These are phyloP conservation scores for Pleurotus tuoliensis DNA, from an alignment of 768 basidiomycete genomes.

Conservation along the genomic window DNA sequence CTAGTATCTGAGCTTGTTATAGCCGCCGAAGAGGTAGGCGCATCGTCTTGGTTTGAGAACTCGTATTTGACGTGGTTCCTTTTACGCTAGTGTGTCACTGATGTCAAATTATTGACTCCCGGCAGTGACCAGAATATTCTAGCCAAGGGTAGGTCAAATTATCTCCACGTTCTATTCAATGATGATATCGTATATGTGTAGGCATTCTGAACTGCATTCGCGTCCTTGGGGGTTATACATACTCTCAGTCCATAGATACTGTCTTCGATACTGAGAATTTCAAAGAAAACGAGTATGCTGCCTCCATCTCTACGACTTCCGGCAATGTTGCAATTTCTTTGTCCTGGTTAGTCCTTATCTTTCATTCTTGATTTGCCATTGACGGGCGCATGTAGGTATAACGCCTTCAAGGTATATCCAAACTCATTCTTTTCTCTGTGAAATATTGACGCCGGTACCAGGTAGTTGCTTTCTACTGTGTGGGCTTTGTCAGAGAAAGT, in stretches of 20 bases:
- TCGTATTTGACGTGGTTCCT: background rate
- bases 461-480: constrained; percentile 62
- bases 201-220: constrained; percentile 62
- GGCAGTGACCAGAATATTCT: constrained; percentile 49
- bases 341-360: constrained; percentile 45
- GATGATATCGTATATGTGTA: constrained; percentile 14
- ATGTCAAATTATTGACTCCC: constrained; percentile 54
- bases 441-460: constrained; percentile 17
- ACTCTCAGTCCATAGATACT: constrained; percentile 41
- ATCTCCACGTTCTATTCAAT: background rate
- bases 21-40: constrained; percentile 58
- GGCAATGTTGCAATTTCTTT: constrained; percentile 49
- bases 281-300: constrained; percentile 50
- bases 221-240: constrained; percentile 59
- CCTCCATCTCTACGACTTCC: constrained; percentile 36
- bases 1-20: constrained; percentile 55
- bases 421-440: background rate
- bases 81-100: constrained; percentile 45
- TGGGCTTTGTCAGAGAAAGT: constrained; percentile 57
- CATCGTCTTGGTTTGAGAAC: no score
- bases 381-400: constrained; percentile 40
- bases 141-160: constrained; percentile 40
- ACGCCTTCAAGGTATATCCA: constrained; percentile 53
- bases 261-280: constrained; percentile 61
- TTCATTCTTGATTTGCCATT: background rate